Percentiles rank a stretch among this genome's conserved stretches.
Evolutionary conservation across 2,329 filamentous ascomycete species (phyloP).

Genomic region (Colletotrichum sidae): DNA sequence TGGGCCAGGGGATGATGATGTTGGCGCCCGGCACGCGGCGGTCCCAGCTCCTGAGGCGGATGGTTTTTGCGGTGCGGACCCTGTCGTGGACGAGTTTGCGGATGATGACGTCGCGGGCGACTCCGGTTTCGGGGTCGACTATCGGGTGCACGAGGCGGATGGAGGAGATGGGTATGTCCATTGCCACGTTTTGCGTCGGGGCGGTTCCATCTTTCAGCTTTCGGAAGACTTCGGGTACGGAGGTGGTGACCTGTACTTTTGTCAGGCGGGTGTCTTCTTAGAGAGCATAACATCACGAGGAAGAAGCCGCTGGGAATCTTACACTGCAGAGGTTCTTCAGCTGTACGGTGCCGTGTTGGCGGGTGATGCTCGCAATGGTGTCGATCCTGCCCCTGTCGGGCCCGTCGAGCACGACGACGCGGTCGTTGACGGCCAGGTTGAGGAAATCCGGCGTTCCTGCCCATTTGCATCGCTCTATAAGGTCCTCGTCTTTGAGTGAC

Average conservation of each 20-base stretch:
- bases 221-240: conserved; percentile 50
- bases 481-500: conserved; percentile 47
- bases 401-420: conserved; percentile 85
- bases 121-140: conserved; percentile 72
- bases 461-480: conserved; percentile 62
- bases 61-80: neutral
- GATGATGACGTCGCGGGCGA: conserved; percentile 80
- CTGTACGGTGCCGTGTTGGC: conserved; percentile 66
- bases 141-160: conserved; percentile 87
- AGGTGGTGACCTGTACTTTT: conserved; percentile 50
- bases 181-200: conserved; percentile 60
- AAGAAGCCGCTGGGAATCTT: conserved; percentile 43
- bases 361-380: conserved; percentile 69
- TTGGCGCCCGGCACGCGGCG: conserved; percentile 78
- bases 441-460: conserved; percentile 75
- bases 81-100: conserved; percentile 70
- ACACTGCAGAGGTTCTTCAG: conserved; percentile 75
- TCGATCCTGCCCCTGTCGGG: conserved; percentile 87
- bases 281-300: no score
- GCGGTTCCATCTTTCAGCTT: conserved; percentile 50
- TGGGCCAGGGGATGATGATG: conserved; percentile 81
- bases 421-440: conserved; percentile 76
- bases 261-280: no score
- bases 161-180: conserved; percentile 74
- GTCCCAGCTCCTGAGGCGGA: neutral